phyloP scores from a whole-genome alignment of 73 alveolate genomes.

The Paramecium biaurelia region DNA sequence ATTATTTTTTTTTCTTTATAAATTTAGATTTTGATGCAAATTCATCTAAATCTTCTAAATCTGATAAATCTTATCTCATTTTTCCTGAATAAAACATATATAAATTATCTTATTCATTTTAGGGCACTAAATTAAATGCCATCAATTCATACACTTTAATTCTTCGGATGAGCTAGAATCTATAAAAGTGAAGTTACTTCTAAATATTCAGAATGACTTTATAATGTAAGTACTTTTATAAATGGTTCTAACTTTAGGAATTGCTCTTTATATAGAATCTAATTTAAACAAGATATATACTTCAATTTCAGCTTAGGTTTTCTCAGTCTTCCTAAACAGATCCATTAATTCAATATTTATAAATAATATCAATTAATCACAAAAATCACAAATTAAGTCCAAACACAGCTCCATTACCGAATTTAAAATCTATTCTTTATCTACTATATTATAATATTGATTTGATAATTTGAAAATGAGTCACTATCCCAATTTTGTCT shows the following conservation, averaged over 20 bases:
- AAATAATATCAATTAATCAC: background rate
- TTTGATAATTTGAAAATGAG: conserved; percentile 21
- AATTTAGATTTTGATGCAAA: background rate
- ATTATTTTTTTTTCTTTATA: background rate
- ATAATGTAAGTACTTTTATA: background rate
- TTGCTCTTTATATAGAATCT: background rate
- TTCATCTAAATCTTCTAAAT: background rate
- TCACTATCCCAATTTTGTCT: background rate
- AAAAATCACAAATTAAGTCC: background rate
- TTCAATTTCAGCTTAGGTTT: background rate
- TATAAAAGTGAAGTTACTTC: background rate
- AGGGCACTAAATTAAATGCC: background rate
- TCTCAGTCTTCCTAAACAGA: background rate
- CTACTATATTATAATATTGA: background rate
- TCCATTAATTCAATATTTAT: background rate
- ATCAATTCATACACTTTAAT: background rate
- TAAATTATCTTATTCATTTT: background rate
- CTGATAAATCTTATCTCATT: conserved; percentile 7
- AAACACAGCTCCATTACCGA: background rate
- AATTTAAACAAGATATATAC: background rate
- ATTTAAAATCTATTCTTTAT: background rate
- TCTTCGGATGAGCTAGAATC: background rate
- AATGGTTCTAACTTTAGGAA: background rate
- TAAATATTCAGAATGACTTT: conserved; percentile 1
- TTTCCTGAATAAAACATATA: background rate